Evolutionary conservation across 1,139 yeast species (phyloP).

Genomic region (Zygosaccharomyces sapae): DNA sequence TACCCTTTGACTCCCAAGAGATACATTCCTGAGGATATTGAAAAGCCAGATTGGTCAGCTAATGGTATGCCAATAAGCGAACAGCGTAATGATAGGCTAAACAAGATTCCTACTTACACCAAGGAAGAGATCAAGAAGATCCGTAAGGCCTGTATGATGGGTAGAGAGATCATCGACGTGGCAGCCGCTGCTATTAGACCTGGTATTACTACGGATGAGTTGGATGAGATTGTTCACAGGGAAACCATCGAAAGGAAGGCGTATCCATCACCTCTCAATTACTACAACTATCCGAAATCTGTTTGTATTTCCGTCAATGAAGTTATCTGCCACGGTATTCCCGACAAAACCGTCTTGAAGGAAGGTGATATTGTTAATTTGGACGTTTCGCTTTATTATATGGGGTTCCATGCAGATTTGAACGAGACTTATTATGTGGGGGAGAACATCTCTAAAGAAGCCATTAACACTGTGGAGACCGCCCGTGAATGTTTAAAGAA

Average conservation of each 20-base stretch:
- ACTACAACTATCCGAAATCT: constrained; percentile 89
- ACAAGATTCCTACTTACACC: constrained; percentile 57
- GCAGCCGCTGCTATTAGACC: constrained; percentile 82
- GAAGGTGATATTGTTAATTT: constrained; percentile 95
- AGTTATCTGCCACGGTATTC: constrained; percentile 95
- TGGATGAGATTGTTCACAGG: constrained; percentile 79
- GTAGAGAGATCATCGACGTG: constrained; percentile 80
- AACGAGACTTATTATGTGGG: constrained; percentile 98
- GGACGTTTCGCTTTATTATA: constrained; percentile 79
- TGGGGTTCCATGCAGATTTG: constrained; percentile 90
- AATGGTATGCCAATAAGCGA: constrained; percentile 80
- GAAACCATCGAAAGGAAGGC: constrained; percentile 87
- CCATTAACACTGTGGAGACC: constrained; percentile 87
- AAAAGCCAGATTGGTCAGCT: constrained; percentile 77
- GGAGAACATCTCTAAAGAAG: constrained; percentile 77
- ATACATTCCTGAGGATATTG: constrained; percentile 64
- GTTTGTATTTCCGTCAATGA: constrained; percentile 93
- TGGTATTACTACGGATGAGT: constrained; percentile 90
- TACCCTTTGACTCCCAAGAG: constrained; percentile 80
- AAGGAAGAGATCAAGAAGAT: constrained; percentile 69
- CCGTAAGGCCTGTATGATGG: constrained; percentile 67
- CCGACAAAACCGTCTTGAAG: constrained; percentile 76
- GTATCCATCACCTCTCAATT: constrained; percentile 94
- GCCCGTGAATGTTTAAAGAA: constrained; percentile 82
- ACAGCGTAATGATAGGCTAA: constrained; percentile 64